phyloP scores from a whole-genome alignment of 2,329 filamentous ascomycete species.

The Nemania serpens region DNA sequence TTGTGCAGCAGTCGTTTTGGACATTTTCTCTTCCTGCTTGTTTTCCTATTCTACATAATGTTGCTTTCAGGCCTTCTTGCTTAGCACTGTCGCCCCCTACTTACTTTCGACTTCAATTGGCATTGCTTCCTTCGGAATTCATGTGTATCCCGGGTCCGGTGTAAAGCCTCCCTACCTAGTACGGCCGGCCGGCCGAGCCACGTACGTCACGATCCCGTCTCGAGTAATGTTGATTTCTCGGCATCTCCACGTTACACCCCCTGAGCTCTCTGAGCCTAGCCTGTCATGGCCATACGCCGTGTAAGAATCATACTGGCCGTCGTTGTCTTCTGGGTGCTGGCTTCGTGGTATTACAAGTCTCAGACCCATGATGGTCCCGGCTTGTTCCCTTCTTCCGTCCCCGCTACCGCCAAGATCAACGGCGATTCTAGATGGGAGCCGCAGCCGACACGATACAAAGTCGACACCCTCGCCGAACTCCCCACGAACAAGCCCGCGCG shows the following conservation, averaged over 20 bases:
- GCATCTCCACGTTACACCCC: constrained; percentile 1
- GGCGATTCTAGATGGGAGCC: constrained; percentile 40
- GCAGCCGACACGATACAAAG: constrained; percentile 43
- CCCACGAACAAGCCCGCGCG: constrained; percentile 49
- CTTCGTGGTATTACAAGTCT: constrained; percentile 42
- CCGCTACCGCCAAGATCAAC: constrained; percentile 9
- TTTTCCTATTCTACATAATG: background rate
- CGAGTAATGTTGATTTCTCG: constrained; percentile 20
- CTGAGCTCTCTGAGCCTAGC: constrained; percentile 6
- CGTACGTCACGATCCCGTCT: constrained; percentile 1
- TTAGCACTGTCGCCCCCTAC: background rate
- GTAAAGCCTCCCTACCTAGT: no score
- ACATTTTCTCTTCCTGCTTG: background rate
- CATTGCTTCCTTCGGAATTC: no score
- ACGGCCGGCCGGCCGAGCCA: constrained; percentile 6
- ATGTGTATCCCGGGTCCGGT: no score
- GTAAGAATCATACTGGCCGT: constrained; percentile 39
- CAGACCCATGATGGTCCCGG: constrained; percentile 20
- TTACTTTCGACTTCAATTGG: background rate
- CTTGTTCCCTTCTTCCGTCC: constrained; percentile 27
- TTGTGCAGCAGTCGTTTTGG: background rate
- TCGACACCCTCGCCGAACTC: constrained; percentile 41
- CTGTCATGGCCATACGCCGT: constrained; percentile 40
- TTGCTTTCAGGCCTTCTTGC: background rate
- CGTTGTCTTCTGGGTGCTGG: constrained; percentile 38